Evolutionary conservation across 1,284 basidiomycete species (phyloP).

Genomic region (Ustilago shanxiensis): DNA sequence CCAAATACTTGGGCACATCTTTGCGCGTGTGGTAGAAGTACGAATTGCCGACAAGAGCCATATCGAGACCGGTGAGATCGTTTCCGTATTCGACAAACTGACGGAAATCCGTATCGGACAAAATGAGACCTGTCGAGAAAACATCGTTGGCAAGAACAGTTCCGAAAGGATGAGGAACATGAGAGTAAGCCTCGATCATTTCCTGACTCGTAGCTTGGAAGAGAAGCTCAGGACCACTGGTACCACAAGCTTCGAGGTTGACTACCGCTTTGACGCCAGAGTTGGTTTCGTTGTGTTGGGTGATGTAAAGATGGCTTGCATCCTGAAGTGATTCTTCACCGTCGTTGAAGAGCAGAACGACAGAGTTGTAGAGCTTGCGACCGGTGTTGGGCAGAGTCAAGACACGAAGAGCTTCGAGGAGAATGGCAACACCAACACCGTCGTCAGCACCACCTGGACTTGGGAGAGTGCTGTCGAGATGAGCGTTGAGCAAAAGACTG

Average conservation of each 20-base stretch:
- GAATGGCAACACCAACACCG: slow-evolving; percentile 86
- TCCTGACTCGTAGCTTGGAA: slow-evolving; percentile 96
- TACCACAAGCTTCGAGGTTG: slow-evolving; percentile 94
- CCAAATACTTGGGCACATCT: slow-evolving; percentile 84
- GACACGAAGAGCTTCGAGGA: slow-evolving; percentile 79
- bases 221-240: slow-evolving; percentile 86
- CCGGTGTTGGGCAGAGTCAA: slow-evolving; percentile 81
- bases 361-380: slow-evolving; percentile 82
- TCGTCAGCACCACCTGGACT: slow-evolving; percentile 74
- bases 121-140: slow-evolving; percentile 89
- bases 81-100: slow-evolving; percentile 90
- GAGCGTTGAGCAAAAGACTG: slow-evolving; percentile 84
- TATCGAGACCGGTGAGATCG: slow-evolving; percentile 74
- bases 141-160: slow-evolving; percentile 93
- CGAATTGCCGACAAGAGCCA: slow-evolving; percentile 92
- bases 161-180: slow-evolving; percentile 89
- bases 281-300: slow-evolving; percentile 64
- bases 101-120: slow-evolving; percentile 74
- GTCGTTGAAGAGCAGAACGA: slow-evolving; percentile 94
- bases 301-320: slow-evolving; percentile 79
- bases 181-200: slow-evolving; percentile 91
- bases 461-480: slow-evolving; percentile 80
- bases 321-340: slow-evolving; percentile 90
- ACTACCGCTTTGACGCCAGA: slow-evolving; percentile 84
- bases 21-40: slow-evolving; percentile 93